These are phyloP conservation scores for Cadophora sp. DNA, from an alignment of 2,329 filamentous ascomycete genomes.

Conservation along the genomic window DNA sequence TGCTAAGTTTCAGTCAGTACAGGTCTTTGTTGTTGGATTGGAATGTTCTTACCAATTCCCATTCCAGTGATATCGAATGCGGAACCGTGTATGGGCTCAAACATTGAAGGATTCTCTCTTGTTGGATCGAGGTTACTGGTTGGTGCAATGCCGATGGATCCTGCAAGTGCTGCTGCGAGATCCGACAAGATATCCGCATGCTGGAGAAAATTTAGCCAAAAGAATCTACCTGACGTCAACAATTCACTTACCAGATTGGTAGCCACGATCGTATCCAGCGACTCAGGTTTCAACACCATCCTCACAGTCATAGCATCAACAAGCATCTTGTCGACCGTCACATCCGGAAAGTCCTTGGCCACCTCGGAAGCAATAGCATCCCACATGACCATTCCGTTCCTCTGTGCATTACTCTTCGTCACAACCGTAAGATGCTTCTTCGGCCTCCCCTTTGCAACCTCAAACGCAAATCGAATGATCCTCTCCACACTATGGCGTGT, in stretches of 20 bases:
- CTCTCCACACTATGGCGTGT: slow-evolving; percentile 64
- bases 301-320: slow-evolving; percentile 57
- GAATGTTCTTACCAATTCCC: slow-evolving; percentile 42
- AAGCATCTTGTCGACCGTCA: slow-evolving; percentile 67
- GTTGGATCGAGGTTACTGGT: slow-evolving; percentile 71
- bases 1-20: slow-evolving; percentile 46
- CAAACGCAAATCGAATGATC: slow-evolving; percentile 68
- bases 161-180: slow-evolving; percentile 72
- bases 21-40: background rate
- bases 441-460: slow-evolving; percentile 57
- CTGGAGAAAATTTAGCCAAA: background rate
- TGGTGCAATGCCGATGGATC: slow-evolving; percentile 75
- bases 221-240: background rate
- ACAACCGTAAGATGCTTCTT: slow-evolving; percentile 66
- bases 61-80: slow-evolving; percentile 65
- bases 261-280: slow-evolving; percentile 67
- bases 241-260: slow-evolving; percentile 55
- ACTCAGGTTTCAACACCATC: slow-evolving; percentile 66
- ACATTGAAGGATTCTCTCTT: slow-evolving; percentile 61
- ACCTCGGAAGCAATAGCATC: slow-evolving; percentile 65
- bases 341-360: slow-evolving; percentile 63
- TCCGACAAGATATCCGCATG: slow-evolving; percentile 74
- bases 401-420: slow-evolving; percentile 70
- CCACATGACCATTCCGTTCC: slow-evolving; percentile 73
- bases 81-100: slow-evolving; percentile 66